Base-by-base conservation (phyloP, 2,329 filamentous ascomycete species). In the Arthrobotrys sinensis region DNA sequence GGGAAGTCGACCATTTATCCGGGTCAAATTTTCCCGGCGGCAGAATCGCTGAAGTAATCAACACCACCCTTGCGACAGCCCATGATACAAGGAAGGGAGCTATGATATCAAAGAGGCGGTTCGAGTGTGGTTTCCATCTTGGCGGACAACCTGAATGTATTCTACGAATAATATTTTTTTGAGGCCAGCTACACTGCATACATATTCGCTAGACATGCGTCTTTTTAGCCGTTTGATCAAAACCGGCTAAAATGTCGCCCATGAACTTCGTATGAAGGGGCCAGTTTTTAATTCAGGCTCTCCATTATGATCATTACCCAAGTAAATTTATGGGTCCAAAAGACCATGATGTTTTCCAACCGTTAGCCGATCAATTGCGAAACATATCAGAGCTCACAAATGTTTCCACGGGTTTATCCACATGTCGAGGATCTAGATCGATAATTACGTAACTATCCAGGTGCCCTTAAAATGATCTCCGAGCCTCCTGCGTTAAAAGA, bases 41-140 rank as follows among this genome's bases (percentile, higher is more conserved):
- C 36, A 60, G 43, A 60, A 60, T 14, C 28, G 36, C 55, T 60
- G 34, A 60, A 60, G 55, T 60, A 60, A 60, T 60, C 55, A 60
- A 24, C 10, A 16, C 24, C 12, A 36, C n/a, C 55, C 34, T 43
- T 43, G 55, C 16, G 19, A 43, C 36, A 43, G n/a, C 16, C 34
- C 34, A 57, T 38, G 10, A 57, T 21, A 24, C 32, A 57, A 12
- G 40, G 40, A 16, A 14, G 12, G 19, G 55, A 36, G 55, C 36
- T 24, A 40, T 60, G 55, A 21, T 38, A 43, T 10, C 19, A 43
- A 16, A 14, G 11, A 28, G 43, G 55, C 55, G 19, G 55, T 40
- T 57, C 32, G 21, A 57, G 11, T 36, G 1, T 14, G 3, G 3
- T 46, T n/a, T 4, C 7, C n/a, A 7, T 46, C 7, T 19, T 46